Evolutionary conservation across 306 rosid genomes (phyloP), one percentile per base, ranked within the genome.

Genomic region (Acacia acuminata): DNA sequence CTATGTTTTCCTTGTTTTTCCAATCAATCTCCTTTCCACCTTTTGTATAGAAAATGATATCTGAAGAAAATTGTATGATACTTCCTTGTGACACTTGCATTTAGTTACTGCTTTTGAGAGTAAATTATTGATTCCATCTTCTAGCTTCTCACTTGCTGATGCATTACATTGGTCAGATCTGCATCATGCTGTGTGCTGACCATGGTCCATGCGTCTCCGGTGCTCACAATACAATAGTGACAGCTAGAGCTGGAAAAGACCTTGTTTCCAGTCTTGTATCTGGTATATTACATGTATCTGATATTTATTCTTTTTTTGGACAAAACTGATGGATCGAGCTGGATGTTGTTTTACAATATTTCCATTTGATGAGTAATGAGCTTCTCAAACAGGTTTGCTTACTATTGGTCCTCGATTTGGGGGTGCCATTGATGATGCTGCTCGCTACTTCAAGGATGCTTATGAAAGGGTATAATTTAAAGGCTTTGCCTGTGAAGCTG

Each of bases 171-270:
- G 83, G 58, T 69, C 87, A 93, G 98, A 93, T 93, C 73, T 93
- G 96, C 44, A 81, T 91, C 84, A 91, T 93, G 93, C 83, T 93
- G 50, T 93, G 98, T 85, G 98, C 98, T 30, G 98, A 93, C 89
- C 98, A 93, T 71, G 98, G 98, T 85, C 98, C 98, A 17, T 91
- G 97, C n/a, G 96, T 91, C 64, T 93, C 98, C 48, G 98, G 98
- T 80, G 96, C 98, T 84, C 98, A 93, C 87, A 93, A 93, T 87
- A 77, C 98, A 48, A 93, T 93, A 56, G 98, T 93, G 75, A 93
- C 97, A 8, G 96, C 97, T 67, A 91, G 97, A 84, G 97, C 97
- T 68, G 97, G 97, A 81, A 93, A 93, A 83, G 96, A 93, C 77
- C 97, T 93, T 77, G 96, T 91, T 80, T 91, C 94, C 53, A 78